Evolutionary conservation across 306 rosid species (phyloP).

Genomic region (Bauhinia variegata): DNA sequence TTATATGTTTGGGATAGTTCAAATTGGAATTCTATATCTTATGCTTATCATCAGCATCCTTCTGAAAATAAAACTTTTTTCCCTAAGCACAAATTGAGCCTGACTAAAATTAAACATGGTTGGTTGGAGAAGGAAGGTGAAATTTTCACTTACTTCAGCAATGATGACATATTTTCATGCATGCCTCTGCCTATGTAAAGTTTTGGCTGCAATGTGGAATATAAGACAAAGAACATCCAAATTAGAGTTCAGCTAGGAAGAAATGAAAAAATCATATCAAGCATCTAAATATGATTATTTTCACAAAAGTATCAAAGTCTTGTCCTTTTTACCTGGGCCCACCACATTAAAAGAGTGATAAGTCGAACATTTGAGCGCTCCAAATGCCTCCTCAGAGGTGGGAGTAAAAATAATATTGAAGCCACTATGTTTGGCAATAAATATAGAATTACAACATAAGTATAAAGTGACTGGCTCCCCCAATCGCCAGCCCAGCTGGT

Average conservation of each 20-base stretch:
- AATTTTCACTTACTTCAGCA: constrained; percentile 71
- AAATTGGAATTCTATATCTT: neutral
- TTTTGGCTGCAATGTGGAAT: constrained; percentile 76
- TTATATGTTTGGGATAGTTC: too few species aligned
- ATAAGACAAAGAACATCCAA: constrained; percentile 28
- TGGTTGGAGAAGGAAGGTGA: constrained; percentile 1
- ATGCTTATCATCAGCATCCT: neutral
- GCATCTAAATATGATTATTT: constrained; percentile 22
- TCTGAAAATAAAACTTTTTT: constrained; percentile 4
- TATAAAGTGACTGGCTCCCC: constrained; percentile 70
- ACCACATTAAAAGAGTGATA: constrained; percentile 84
- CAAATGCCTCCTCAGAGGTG: constrained; percentile 72
- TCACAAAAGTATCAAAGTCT: constrained; percentile 18
- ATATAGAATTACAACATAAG: constrained; percentile 68
- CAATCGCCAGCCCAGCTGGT: constrained; percentile 87
- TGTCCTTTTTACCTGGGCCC: constrained; percentile 85
- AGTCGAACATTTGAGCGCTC: constrained; percentile 79
- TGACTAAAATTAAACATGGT: neutral
- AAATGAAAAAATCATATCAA: constrained; percentile 14
- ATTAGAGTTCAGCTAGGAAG: constrained; percentile 25
- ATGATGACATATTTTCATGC: constrained; percentile 80
- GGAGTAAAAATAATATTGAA: constrained; percentile 79
- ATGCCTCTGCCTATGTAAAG: constrained; percentile 90
- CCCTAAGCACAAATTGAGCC: neutral
- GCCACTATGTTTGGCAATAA: constrained; percentile 81